Percentiles rank a stretch among this genome's conserved stretches.
Evolutionary conservation across 345 rosid genomes (phyloP).

Genomic region (Euphorbia pulcherrima): DNA sequence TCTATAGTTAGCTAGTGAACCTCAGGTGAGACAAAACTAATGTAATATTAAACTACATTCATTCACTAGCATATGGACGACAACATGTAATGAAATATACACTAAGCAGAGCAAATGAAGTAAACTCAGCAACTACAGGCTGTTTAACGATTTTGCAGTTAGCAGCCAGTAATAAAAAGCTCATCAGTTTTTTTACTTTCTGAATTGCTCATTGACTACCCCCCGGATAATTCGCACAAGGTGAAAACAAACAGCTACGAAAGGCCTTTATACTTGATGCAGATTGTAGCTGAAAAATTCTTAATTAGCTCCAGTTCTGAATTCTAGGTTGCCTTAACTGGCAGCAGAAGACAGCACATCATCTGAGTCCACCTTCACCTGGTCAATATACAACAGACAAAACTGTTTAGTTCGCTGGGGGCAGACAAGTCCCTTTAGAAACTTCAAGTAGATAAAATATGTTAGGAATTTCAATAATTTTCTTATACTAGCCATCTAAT

Average conservation of each 20-base stretch:
- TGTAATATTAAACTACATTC: not conserved
- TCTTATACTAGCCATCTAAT: not conserved
- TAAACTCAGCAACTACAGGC: not conserved
- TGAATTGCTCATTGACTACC: not conserved
- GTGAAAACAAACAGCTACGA: not conserved
- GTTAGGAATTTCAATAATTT: not conserved
- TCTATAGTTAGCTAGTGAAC: too few relatives aligned
- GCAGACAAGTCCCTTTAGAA: constrained; percentile 2
- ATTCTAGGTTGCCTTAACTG: constrained; percentile 2
- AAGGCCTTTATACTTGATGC: not conserved
- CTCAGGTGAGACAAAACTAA: too few relatives aligned
- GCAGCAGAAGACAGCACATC: constrained; percentile 52
- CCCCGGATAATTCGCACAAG: not conserved
- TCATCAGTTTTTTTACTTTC: not conserved
- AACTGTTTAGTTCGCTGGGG: not conserved
- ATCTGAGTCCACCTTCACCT: constrained; percentile 76
- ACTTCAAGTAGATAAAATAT: not conserved
- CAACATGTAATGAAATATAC: not conserved
- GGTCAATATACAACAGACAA: constrained; percentile 21
- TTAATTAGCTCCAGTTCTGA: not conserved
- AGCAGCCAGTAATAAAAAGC: not conserved
- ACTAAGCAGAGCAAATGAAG: not conserved
- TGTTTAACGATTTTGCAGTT: not conserved
- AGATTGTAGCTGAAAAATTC: not conserved
- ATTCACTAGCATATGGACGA: not conserved